A percentile compares a stretch with the other conserved stretches of the same genome.
Conservation (phyloP, 2,329 filamentous ascomycete genomes). For the Neodidymelliopsis sp. region DNA sequence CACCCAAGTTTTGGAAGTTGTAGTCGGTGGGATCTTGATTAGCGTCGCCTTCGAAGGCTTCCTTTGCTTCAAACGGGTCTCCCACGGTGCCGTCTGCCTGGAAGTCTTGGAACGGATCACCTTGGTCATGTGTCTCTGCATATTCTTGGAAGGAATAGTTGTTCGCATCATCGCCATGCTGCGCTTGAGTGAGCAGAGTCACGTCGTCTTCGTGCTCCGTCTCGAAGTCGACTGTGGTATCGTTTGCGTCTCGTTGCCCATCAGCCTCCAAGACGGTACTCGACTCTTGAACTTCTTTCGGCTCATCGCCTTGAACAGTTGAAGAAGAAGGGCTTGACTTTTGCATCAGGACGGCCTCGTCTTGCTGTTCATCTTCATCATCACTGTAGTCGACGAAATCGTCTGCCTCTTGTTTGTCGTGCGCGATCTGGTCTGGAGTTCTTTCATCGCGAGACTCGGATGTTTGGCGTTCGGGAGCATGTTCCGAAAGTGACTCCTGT, state of each 20-base stretch:
- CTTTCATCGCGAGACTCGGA: slow-evolving; percentile 9
- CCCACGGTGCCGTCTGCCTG: slow-evolving; percentile 22
- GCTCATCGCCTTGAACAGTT: slow-evolving; percentile 45
- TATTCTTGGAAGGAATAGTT: slow-evolving; percentile 29
- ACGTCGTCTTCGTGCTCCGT: slow-evolving; percentile 12
- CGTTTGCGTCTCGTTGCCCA: slow-evolving; percentile 8
- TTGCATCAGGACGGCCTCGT: slow-evolving; percentile 15
- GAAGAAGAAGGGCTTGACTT: slow-evolving; percentile 39
- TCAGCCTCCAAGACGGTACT: slow-evolving; percentile 11
- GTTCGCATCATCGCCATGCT: slow-evolving; percentile 20
- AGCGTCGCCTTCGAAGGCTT: slow-evolving; percentile 26
- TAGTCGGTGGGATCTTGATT: slow-evolving; percentile 34
- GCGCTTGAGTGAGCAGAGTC: slow-evolving; percentile 17
- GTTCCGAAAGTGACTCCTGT: not conserved
- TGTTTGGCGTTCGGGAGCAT: not conserved
- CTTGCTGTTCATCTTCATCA: slow-evolving; percentile 43
- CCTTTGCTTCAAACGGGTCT: slow-evolving; percentile 20
- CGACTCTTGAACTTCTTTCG: slow-evolving; percentile 20
- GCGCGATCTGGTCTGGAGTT: slow-evolving; percentile 15
- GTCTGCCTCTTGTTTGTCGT: slow-evolving; percentile 40
- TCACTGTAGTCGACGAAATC: slow-evolving; percentile 62
- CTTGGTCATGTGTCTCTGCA: slow-evolving; percentile 22
- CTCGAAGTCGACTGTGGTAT: slow-evolving; percentile 6
- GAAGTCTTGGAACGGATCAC: slow-evolving; percentile 21
- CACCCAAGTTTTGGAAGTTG: slow-evolving; percentile 27